Percentiles rank a stretch among this genome's conserved stretches.
phyloP scores from a whole-genome alignment of 2,329 filamentous ascomycete species.

The Talaromyces piceae region DNA sequence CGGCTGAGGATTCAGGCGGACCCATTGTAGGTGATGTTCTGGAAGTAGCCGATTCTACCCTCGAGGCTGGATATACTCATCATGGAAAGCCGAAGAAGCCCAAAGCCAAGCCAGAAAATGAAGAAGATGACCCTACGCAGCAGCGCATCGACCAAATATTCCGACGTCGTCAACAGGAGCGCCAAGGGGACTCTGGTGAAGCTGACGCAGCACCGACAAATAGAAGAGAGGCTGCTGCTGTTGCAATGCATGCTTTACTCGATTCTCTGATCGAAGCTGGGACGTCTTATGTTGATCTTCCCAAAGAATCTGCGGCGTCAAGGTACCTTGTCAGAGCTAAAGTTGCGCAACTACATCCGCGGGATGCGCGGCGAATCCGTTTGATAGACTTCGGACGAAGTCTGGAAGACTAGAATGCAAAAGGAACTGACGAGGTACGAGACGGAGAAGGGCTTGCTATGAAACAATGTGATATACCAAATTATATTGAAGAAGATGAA shows the following conservation, averaged over 20 bases:
- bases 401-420: constrained; percentile 18
- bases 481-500: not conserved
- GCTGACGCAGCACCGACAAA: constrained; percentile 22
- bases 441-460: not conserved
- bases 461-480: not conserved
- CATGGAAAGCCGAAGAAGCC: constrained; percentile 41
- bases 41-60: constrained; percentile 51
- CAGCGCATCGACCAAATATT: constrained; percentile 47
- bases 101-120: constrained; percentile 22
- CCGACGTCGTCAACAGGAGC: constrained; percentile 22
- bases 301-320: constrained; percentile 45
- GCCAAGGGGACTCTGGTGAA: constrained; percentile 18
- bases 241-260: constrained; percentile 42
- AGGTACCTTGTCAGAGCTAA: constrained; percentile 49
- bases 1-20: constrained; percentile 74
- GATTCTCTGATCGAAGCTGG: constrained; percentile 40
- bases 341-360: constrained; percentile 50
- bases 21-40: constrained; percentile 71
- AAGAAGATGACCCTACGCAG: constrained; percentile 31
- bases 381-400: constrained; percentile 47
- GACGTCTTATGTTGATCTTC: constrained; percentile 42
- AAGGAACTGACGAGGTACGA: not conserved
- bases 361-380: constrained; percentile 45
- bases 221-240: constrained; percentile 42
- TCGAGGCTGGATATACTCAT: constrained; percentile 48